phyloP scores from a whole-genome alignment of 257 asterid species.

The Rauvolfia tetraphylla region DNA sequence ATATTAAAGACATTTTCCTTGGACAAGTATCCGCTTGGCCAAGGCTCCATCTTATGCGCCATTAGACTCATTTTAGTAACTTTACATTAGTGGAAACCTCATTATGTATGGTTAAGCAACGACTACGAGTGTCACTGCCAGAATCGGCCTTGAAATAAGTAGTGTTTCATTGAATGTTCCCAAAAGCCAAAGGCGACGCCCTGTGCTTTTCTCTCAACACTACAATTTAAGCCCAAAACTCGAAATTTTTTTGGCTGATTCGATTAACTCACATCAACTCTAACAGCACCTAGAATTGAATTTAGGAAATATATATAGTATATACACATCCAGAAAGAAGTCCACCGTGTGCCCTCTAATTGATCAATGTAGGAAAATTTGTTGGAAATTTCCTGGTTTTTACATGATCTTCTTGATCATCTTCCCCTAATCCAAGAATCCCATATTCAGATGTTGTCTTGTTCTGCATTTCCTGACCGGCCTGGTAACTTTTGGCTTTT shows the following conservation, averaged over 20 bases:
- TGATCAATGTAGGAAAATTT: neutral
- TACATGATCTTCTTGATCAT: neutral
- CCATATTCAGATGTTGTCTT: neutral
- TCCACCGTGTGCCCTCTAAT: neutral
- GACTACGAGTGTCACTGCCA: neutral
- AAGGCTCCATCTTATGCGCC: no score
- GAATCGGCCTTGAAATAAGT: neutral
- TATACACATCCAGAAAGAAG: neutral
- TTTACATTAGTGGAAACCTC: neutral
- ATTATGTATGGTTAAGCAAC: slow-evolving; percentile 1
- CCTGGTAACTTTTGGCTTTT: slow-evolving; percentile 6
- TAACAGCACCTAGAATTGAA: neutral
- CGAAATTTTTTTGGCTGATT: neutral
- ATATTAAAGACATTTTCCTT: no score
- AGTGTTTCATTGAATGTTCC: neutral
- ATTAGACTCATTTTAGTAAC: no score
- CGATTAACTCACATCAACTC: neutral
- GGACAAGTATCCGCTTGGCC: no score
- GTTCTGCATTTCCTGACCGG: slow-evolving; percentile 8
- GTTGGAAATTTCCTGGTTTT: neutral
- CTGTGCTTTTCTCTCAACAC: neutral
- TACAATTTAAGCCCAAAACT: no score
- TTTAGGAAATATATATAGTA: no score
- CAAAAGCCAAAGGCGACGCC: slow-evolving; percentile 4
- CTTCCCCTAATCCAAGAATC: neutral